Evolutionary conservation across 2,329 filamentous ascomycete genomes (phyloP).

Genomic region (Botrytis byssoidea): DNA sequence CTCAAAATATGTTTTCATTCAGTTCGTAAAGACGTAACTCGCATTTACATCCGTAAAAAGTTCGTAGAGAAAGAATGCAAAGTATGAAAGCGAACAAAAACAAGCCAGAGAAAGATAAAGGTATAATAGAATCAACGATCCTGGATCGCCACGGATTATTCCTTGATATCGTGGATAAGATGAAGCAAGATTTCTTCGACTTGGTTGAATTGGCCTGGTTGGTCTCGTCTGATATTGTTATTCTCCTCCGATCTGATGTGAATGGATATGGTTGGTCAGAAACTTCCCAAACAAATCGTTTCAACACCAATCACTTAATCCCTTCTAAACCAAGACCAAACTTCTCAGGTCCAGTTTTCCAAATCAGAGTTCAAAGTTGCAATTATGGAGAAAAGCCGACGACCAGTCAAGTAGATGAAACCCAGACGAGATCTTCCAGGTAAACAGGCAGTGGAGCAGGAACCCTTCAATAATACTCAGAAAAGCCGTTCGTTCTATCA

Average conservation of each 20-base stretch:
- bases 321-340: slow-evolving; percentile 10
- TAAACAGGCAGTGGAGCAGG: not conserved
- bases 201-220: not conserved
- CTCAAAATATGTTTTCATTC: not conserved
- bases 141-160: not conserved
- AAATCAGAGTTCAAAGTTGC: not conserved
- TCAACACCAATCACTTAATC: slow-evolving; percentile 5
- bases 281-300: not conserved
- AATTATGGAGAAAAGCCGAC: not conserved
- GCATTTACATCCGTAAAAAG: not conserved
- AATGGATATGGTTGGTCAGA: not conserved
- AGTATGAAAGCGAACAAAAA: not conserved
- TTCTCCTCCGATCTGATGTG: slow-evolving; percentile 4
- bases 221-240: not conserved
- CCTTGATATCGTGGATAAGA: slow-evolving; percentile 13
- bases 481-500: not conserved
- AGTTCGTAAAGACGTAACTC: not conserved
- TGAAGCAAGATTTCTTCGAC: slow-evolving; percentile 1
- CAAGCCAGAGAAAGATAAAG: not conserved
- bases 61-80: not conserved
- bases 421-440: not conserved
- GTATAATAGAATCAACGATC: slow-evolving; percentile 1
- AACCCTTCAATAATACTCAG: not conserved
- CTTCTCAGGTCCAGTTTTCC: not conserved
- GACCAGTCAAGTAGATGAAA: not conserved